These are phyloP conservation scores for Isabelozyma gotoi DNA, from an alignment of 805 yeast species.

Conservation along the genomic window DNA sequence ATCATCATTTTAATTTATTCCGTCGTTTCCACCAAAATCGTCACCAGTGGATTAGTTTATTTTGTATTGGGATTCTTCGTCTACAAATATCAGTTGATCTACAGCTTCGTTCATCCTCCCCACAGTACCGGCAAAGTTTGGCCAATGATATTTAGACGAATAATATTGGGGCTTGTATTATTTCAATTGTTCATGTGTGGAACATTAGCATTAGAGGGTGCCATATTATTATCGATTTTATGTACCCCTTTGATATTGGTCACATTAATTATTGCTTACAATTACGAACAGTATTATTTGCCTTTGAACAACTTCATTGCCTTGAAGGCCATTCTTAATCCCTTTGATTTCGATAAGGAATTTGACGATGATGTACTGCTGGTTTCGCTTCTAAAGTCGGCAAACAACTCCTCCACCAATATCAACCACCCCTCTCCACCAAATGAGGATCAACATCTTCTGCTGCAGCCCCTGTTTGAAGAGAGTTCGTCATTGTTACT, in stretches of 20 bases:
- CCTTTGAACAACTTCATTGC: constrained; percentile 59
- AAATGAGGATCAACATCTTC: constrained; percentile 2
- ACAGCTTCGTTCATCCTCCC: constrained; percentile 62
- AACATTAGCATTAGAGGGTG: constrained; percentile 59
- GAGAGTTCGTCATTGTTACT: constrained; percentile 23
- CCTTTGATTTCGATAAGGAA: constrained; percentile 38
- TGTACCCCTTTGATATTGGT: constrained; percentile 50
- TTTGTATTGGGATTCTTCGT: constrained; percentile 57
- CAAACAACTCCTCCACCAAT: constrained; percentile 2
- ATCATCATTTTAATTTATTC: constrained; percentile 60
- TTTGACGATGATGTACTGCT: constrained; percentile 35
- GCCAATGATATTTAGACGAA: constrained; percentile 60
- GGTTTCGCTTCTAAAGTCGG: constrained; percentile 1
- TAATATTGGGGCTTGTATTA: constrained; percentile 53
- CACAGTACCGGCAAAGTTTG: constrained; percentile 68
- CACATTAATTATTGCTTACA: constrained; percentile 46
- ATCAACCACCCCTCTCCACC: neutral
- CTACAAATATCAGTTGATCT: constrained; percentile 61
- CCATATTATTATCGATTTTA: constrained; percentile 47
- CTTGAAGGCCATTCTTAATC: constrained; percentile 53
- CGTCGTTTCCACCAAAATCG: constrained; percentile 59
- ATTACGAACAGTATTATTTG: constrained; percentile 53
- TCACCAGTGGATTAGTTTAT: constrained; percentile 57
- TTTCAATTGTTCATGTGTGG: constrained; percentile 67
- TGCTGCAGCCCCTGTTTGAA: neutral